A percentile compares a stretch with the other conserved stretches of the same genome.
phyloP scores from a whole-genome alignment of 2,329 filamentous ascomycete species.

The Beauveria scarabaeidicola region DNA sequence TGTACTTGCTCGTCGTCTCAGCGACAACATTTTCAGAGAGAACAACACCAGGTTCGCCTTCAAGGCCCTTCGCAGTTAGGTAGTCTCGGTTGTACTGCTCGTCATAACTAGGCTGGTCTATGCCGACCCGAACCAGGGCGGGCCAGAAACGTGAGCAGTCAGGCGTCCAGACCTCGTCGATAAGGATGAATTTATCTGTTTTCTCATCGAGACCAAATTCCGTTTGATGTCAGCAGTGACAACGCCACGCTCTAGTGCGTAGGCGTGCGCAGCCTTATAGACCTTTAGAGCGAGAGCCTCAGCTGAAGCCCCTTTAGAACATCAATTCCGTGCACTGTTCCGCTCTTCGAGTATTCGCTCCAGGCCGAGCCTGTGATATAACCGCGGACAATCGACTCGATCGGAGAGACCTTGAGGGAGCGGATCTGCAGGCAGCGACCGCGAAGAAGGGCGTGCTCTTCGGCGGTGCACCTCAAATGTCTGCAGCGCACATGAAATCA shows the following conservation, averaged over 20 bases:
- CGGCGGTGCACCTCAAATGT: constrained; percentile 18
- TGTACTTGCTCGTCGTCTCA: constrained; percentile 64
- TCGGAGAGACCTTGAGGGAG: constrained; percentile 63
- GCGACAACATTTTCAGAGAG: constrained; percentile 64
- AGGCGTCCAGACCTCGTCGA: constrained; percentile 81
- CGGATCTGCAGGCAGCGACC: constrained; percentile 71
- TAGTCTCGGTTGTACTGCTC: constrained; percentile 82
- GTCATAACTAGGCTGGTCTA: constrained; percentile 75
- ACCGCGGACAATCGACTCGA: constrained; percentile 57
- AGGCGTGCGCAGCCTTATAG: constrained; percentile 43
- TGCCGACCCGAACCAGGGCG: constrained; percentile 57
- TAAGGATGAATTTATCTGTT: constrained; percentile 27
- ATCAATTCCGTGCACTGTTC: constrained; percentile 72
- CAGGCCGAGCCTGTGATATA: constrained; percentile 84
- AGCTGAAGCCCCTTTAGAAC: constrained; percentile 60
- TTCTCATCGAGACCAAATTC: constrained; percentile 50
- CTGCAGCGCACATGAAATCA: neutral
- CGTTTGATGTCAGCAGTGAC: constrained; percentile 36
- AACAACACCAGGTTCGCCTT: constrained; percentile 26
- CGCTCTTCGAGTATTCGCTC: constrained; percentile 61
- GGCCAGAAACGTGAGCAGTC: constrained; percentile 85
- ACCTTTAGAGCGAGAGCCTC: constrained; percentile 24
- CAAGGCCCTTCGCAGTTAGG: constrained; percentile 60
- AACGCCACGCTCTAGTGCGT: constrained; percentile 40
- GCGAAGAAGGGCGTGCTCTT: constrained; percentile 44